phyloP scores from a whole-genome alignment of 257 asterid species.

The Capsicum chinense region DNA sequence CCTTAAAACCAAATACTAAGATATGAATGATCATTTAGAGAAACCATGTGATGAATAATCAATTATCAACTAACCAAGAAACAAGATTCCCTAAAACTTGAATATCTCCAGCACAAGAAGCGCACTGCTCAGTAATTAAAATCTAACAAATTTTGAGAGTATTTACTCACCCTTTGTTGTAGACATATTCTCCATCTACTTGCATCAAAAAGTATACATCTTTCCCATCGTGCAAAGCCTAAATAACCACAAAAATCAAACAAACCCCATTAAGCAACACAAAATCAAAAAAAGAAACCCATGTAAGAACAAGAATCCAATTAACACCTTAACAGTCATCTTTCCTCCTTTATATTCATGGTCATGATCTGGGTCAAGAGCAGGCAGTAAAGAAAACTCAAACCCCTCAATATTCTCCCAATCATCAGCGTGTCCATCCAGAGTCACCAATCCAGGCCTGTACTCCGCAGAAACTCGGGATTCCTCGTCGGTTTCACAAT shows the following conservation, averaged over 20 bases:
- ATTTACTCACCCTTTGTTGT: conserved; percentile 69
- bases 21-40: neutral
- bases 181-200: conserved; percentile 73
- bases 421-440: conserved; percentile 73
- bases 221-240: conserved; percentile 89
- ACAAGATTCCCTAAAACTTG: neutral
- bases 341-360: conserved; percentile 69
- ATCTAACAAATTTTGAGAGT: neutral
- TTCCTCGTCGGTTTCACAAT: conserved; percentile 67
- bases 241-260: conserved; percentile 30
- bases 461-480: conserved; percentile 64
- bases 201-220: conserved; percentile 76
- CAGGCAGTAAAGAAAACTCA: conserved; percentile 83
- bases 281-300: neutral
- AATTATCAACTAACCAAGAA: neutral
- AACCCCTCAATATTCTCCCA: conserved; percentile 73
- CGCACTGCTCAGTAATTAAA: neutral
- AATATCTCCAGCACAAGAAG: neutral
- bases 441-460: conserved; percentile 68
- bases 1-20: neutral
- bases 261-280: neutral
- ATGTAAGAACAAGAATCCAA: neutral
- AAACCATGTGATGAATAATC: neutral
- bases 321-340: conserved; percentile 72
- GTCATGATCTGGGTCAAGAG: conserved; percentile 83